These are phyloP conservation scores for Pulveroboletus frians DNA, from an alignment of 768 basidiomycete species.

Conservation along the genomic window DNA sequence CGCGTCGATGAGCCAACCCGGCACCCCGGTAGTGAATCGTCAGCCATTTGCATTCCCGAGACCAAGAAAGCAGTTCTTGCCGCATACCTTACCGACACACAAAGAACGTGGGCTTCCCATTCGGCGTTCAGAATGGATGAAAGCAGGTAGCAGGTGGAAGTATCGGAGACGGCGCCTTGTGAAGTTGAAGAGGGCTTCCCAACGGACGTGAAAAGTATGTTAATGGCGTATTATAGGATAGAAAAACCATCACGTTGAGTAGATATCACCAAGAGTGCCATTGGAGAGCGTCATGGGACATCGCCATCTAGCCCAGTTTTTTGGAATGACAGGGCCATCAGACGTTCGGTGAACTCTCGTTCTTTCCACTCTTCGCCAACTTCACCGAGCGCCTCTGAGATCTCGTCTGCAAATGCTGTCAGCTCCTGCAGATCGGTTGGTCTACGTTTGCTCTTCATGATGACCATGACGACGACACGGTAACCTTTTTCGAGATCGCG, in stretches of 20 bases:
- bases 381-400: constrained; percentile 41
- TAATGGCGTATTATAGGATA: constrained; percentile 23
- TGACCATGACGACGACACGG: constrained; percentile 52
- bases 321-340: constrained; percentile 43
- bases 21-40: constrained; percentile 11
- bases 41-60: constrained; percentile 28
- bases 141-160: constrained; percentile 17
- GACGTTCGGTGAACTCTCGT: constrained; percentile 34
- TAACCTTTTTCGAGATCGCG: constrained; percentile 57
- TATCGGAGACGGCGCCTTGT: constrained; percentile 10
- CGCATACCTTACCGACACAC: constrained; percentile 21
- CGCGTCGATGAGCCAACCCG: constrained; percentile 13
- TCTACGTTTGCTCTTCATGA: constrained; percentile 43
- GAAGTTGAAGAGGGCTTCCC: not conserved
- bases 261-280: constrained; percentile 1
- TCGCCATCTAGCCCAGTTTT: constrained; percentile 15
- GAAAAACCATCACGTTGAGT: constrained; percentile 7
- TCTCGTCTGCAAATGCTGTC: constrained; percentile 40
- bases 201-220: constrained; percentile 24
- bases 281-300: constrained; percentile 6
- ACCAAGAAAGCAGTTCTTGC: constrained; percentile 17
- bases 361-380: constrained; percentile 51
- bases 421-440: constrained; percentile 36
- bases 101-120: constrained; percentile 36
- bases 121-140: constrained; percentile 24